Conservation (phyloP, 805 yeast genomes). For the Wickerhamomyces xylosicus region DNA sequence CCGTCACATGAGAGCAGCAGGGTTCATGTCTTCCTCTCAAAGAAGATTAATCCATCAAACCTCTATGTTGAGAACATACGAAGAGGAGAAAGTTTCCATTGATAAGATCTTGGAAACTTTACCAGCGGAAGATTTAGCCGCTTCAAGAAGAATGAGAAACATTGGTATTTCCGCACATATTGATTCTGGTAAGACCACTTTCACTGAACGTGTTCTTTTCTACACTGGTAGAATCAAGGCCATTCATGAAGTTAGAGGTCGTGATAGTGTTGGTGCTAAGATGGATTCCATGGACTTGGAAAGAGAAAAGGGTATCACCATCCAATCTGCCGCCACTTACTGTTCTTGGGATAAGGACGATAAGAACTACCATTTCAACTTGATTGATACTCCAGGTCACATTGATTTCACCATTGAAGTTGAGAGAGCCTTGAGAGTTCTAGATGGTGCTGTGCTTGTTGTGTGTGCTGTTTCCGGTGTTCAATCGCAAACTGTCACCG, state of each 20-base stretch:
- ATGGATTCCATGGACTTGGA: conserved; percentile 99
- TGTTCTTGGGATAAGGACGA: conserved; percentile 86
- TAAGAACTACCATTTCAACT: conserved; percentile 71
- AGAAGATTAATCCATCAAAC: conserved; percentile 26
- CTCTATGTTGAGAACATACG: conserved; percentile 27
- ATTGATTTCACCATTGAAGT: conserved; percentile 98
- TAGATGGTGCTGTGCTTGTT: conserved; percentile 96
- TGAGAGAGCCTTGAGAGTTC: conserved; percentile 94
- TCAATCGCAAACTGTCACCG: conserved; percentile 97
- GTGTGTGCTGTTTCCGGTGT: conserved; percentile 99
- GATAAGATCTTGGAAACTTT: conserved; percentile 44
- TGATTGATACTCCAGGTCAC: conserved; percentile 98
- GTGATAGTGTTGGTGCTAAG: conserved; percentile 97
- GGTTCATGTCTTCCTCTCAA: conserved; percentile 4
- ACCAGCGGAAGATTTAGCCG: conserved; percentile 38
- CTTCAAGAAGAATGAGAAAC: conserved; percentile 64
- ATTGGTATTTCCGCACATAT: conserved; percentile 98
- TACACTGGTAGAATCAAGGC: conserved; percentile 97
- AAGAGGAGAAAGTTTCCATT: conserved; percentile 61
- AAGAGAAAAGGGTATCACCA: conserved; percentile 97
- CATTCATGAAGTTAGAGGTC: conserved; percentile 93
- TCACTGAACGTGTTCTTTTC: conserved; percentile 92
- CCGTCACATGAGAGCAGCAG: not conserved
- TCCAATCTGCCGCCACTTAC: conserved; percentile 97
- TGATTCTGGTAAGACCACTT: conserved; percentile 96